A percentile compares a stretch with the other conserved stretches of the same genome.
Evolutionary conservation across 257 asterid species (phyloP).

Genomic region (Solanum peruvianum): DNA sequence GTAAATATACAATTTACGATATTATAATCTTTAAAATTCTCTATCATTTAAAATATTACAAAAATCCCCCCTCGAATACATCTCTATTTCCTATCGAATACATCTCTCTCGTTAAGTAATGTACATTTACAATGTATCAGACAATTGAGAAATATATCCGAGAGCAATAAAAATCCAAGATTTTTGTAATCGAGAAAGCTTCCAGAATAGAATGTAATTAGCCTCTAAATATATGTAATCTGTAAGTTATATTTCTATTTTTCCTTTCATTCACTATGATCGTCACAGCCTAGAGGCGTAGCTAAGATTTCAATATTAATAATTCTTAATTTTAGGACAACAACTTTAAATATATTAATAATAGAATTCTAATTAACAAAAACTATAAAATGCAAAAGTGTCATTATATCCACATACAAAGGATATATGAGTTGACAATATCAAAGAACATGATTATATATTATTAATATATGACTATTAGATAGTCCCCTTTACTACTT

Average conservation of each 20-base stretch:
- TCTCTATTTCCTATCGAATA: not conserved
- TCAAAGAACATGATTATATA: not conserved
- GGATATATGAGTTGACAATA: not conserved
- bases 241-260: not conserved
- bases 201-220: accelerated
- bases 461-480: not conserved
- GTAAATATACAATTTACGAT: not conserved
- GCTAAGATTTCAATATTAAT: not conserved
- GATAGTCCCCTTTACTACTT: not conserved
- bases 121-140: not conserved
- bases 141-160: not conserved
- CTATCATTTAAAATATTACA: not conserved
- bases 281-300: not conserved
- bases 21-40: too few relatives aligned
- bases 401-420: not conserved
- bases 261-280: not conserved
- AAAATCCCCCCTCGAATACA: not conserved
- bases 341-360: not conserved
- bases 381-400: not conserved
- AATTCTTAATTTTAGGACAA: not conserved
- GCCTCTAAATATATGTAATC: not conserved
- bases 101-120: not conserved
- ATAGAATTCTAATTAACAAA: not conserved
- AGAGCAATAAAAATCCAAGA: accelerated
- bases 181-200: not conserved